phyloP scores from a whole-genome alignment of 352 stramenopile genomes.

The Phytophthora citrophthora region DNA sequence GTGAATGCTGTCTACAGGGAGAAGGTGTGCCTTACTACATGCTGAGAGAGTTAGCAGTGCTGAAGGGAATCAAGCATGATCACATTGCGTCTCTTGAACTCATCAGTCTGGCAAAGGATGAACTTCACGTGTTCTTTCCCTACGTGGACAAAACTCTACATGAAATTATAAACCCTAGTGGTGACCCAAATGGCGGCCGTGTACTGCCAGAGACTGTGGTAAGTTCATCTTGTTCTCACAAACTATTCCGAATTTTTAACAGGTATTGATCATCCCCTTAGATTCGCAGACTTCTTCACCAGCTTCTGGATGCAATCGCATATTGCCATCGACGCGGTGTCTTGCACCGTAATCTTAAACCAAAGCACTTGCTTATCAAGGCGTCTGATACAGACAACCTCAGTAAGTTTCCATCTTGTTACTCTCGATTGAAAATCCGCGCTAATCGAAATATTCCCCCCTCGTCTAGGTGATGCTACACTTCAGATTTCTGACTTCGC shows the following conservation, averaged over 20 bases:
- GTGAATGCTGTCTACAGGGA: conserved; percentile 44
- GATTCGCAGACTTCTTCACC: conserved; percentile 84
- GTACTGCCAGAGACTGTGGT: conserved; percentile 79
- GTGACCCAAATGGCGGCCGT: conserved; percentile 78
- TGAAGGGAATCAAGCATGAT: conserved; percentile 88
- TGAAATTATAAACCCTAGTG: conserved; percentile 91
- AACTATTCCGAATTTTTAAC: conserved; percentile 7
- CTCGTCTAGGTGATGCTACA: conserved; percentile 56
- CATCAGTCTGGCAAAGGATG: conserved; percentile 86
- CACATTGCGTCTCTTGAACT: conserved; percentile 90
- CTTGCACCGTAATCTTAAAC: conserved; percentile 91
- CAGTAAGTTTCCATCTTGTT: conserved; percentile 38
- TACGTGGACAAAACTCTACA: conserved; percentile 92
- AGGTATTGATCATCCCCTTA: conserved; percentile 13
- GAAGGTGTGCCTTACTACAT: conserved; percentile 95
- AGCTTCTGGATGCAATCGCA: conserved; percentile 87
- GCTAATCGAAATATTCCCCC: neutral
- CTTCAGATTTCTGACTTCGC: conserved; percentile 91
- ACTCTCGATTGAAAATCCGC: too few species aligned
- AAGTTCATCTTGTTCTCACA: conserved; percentile 21
- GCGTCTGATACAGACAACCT: conserved; percentile 65
- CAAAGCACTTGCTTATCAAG: conserved; percentile 90
- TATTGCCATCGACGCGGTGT: conserved; percentile 90
- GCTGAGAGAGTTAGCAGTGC: conserved; percentile 88
- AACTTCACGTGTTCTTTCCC: conserved; percentile 92